A percentile compares a stretch with the other conserved stretches of the same genome.
Evolutionary conservation across 495 filamentous ascomycete species (phyloP).

Genomic region (Penicilliopsis zonata): DNA sequence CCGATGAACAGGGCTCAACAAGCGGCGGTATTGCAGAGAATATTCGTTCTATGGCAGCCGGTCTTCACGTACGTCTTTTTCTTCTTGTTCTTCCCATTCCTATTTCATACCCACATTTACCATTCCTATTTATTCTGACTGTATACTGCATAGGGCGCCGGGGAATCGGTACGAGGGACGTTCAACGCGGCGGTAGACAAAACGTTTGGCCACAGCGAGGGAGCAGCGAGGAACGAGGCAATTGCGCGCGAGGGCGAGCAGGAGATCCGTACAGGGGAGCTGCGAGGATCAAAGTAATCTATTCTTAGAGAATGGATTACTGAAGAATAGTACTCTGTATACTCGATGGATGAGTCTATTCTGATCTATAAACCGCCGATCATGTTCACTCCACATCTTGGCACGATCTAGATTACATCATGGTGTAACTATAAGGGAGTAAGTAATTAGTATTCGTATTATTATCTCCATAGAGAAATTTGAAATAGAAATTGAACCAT

Average conservation of each 20-base stretch:
- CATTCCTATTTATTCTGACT: background rate
- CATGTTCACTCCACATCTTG: too few relatives aligned
- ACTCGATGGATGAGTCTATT: too few relatives aligned
- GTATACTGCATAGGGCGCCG: slow-evolving; percentile 17
- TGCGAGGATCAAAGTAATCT: too few relatives aligned
- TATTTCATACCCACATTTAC: background rate
- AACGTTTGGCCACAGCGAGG: slow-evolving; percentile 25
- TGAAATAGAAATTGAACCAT: too few relatives aligned
- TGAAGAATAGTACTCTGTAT: too few relatives aligned
- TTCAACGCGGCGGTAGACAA: slow-evolving; percentile 26
- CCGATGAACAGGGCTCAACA: too few relatives aligned
- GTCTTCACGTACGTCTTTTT: slow-evolving; percentile 23
- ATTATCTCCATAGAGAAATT: too few relatives aligned
- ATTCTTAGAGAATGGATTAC: too few relatives aligned
- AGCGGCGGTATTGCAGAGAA: slow-evolving; percentile 8
- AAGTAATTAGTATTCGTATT: too few relatives aligned
- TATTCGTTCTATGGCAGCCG: slow-evolving; percentile 15
- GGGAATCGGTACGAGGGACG: slow-evolving; percentile 32
- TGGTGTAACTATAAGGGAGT: too few relatives aligned
- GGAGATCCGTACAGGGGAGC: slow-evolving; percentile 21
- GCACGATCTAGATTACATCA: too few relatives aligned
- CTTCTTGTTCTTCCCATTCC: background rate
- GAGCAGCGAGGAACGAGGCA: slow-evolving; percentile 20
- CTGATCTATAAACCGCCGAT: too few relatives aligned
- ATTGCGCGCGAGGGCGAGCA: slow-evolving; percentile 25